Percentiles rank a stretch among this genome's conserved stretches.
phyloP scores from a whole-genome alignment of 2,329 filamentous ascomycete species.

The Cadophora malorum region DNA sequence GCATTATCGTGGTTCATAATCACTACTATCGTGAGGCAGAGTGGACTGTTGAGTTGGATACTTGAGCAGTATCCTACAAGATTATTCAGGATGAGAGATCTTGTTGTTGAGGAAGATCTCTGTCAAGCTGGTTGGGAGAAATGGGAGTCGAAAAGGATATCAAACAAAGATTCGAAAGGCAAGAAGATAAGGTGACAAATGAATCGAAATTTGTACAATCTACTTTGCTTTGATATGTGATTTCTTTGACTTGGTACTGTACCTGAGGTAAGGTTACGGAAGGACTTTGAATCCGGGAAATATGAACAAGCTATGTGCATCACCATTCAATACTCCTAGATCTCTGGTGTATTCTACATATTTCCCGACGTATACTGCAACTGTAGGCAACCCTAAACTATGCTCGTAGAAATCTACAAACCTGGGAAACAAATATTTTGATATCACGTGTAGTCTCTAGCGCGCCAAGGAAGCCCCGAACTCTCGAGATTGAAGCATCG shows the following conservation, averaged over 20 bases:
- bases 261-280: no score
- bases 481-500: conserved; percentile 29
- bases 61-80: conserved; percentile 70
- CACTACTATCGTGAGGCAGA: conserved; percentile 69
- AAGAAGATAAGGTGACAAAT: conserved; percentile 41
- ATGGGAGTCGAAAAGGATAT: conserved; percentile 66
- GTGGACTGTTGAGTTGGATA: conserved; percentile 74
- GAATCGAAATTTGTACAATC: background rate
- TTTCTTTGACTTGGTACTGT: background rate
- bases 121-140: conserved; percentile 93
- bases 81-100: conserved; percentile 77
- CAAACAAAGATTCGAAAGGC: conserved; percentile 44
- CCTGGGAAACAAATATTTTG: background rate
- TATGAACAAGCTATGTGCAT: background rate
- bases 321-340: background rate
- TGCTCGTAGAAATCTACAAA: background rate
- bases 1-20: conserved; percentile 80
- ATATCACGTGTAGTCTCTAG: background rate
- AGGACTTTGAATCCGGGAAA: background rate
- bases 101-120: conserved; percentile 87
- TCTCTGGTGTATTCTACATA: background rate
- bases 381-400: background rate
- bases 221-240: background rate
- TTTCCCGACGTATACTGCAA: background rate
- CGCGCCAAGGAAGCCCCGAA: conserved; percentile 30